Conservation (phyloP, 2,329 filamentous ascomycete species). For the Aspergillus quadrilineatus region DNA sequence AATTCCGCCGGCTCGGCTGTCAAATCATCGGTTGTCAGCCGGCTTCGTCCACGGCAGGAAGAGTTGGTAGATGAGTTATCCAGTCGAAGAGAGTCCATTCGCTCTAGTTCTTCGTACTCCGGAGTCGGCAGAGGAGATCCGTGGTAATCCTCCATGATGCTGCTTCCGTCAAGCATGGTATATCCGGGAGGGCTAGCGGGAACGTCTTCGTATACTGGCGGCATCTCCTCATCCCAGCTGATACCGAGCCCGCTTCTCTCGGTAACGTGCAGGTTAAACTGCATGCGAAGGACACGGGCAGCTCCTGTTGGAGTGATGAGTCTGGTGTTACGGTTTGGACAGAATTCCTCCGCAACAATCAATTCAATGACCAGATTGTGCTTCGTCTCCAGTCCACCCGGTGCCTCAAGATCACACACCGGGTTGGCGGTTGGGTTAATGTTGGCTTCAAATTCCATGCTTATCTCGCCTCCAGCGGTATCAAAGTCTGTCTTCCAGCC, state of each 20-base stretch:
- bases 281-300: slow-evolving; percentile 86
- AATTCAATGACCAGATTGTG: slow-evolving; percentile 90
- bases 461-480: slow-evolving; percentile 69
- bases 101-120: slow-evolving; percentile 50
- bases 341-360: slow-evolving; percentile 89
- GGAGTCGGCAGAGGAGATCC: slow-evolving; percentile 43
- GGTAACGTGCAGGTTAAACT: slow-evolving; percentile 80
- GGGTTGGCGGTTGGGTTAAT: slow-evolving; percentile 64
- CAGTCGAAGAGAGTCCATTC: slow-evolving; percentile 39
- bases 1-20: slow-evolving; percentile 16
- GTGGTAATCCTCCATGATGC: slow-evolving; percentile 48
- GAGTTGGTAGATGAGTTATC: slow-evolving; percentile 35
- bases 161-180: slow-evolving; percentile 42
- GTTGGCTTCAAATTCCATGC: slow-evolving; percentile 72
- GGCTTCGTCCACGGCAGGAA: slow-evolving; percentile 27
- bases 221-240: slow-evolving; percentile 94
- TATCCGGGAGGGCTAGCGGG: slow-evolving; percentile 80
- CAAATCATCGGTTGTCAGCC: slow-evolving; percentile 36
- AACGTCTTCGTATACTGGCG: slow-evolving; percentile 91
- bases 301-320: slow-evolving; percentile 83
- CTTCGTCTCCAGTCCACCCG: slow-evolving; percentile 72
- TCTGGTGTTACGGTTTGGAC: slow-evolving; percentile 65
- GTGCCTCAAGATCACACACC: slow-evolving; percentile 73
- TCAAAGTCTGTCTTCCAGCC: slow-evolving; percentile 87
- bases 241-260: slow-evolving; percentile 84